Percentiles rank a stretch among this genome's conserved stretches.
These are phyloP conservation scores for Hericium rajendrae DNA, from an alignment of 768 basidiomycete species.

Conservation along the genomic window DNA sequence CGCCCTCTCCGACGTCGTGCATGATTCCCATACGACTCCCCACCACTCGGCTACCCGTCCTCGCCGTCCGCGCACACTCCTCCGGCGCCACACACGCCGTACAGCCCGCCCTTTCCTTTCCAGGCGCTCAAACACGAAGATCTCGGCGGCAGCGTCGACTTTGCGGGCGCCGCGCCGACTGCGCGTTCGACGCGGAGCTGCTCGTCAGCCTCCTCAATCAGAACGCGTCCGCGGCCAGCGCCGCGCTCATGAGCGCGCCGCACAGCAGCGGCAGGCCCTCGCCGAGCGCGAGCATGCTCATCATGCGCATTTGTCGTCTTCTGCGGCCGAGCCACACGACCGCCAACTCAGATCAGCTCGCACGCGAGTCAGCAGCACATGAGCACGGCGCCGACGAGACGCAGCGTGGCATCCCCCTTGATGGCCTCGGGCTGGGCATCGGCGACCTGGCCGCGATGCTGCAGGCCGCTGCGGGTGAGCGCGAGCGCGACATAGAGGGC, in stretches of 20 bases:
- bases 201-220: slow-evolving; percentile 67
- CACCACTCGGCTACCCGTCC: slow-evolving; percentile 16
- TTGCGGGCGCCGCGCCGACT: slow-evolving; percentile 28
- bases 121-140: slow-evolving; percentile 12
- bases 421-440: slow-evolving; percentile 44
- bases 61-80: slow-evolving; percentile 14
- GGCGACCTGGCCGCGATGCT: slow-evolving; percentile 69
- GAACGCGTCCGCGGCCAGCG: slow-evolving; percentile 61
- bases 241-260: slow-evolving; percentile 53
- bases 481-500: slow-evolving; percentile 16
- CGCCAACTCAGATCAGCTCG: not conserved
- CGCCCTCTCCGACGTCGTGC: slow-evolving; percentile 76
- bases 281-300: slow-evolving; percentile 23
- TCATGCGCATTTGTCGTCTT: not conserved
- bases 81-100: slow-evolving; percentile 5
- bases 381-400: slow-evolving; percentile 17
- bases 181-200: slow-evolving; percentile 27
- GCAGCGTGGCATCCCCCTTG: slow-evolving; percentile 12
- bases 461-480: slow-evolving; percentile 41
- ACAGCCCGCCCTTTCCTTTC: slow-evolving; percentile 14
- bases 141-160: slow-evolving; percentile 20
- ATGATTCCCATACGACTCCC: slow-evolving; percentile 55
- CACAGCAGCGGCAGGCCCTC: slow-evolving; percentile 49
- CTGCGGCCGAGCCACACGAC: not conserved
- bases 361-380: not conserved